Evolutionary conservation across 108 stramenopile genomes (phyloP).

Genomic region (Epithemia pelagica): DNA sequence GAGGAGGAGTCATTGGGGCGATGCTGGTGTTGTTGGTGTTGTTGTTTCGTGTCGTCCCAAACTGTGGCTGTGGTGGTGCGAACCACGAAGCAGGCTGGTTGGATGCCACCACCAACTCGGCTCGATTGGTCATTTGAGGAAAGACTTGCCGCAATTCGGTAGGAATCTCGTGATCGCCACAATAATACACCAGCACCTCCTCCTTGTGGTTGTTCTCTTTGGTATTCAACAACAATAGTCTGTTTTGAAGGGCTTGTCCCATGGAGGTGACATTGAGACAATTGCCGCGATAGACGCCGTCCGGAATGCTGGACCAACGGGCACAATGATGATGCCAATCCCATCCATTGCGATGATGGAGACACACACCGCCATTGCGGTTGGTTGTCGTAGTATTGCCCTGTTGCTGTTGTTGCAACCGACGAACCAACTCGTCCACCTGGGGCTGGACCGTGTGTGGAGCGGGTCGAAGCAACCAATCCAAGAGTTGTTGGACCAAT

Average conservation of each 20-base stretch:
- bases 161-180: constrained; percentile 10
- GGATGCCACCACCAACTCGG: too few relatives aligned
- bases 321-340: constrained; percentile 17
- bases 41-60: neutral
- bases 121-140: neutral
- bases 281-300: constrained; percentile 13
- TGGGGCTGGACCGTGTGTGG: too few relatives aligned
- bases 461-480: too few relatives aligned
- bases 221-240: neutral
- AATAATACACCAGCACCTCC: constrained; percentile 3
- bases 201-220: too few relatives aligned
- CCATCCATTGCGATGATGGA: constrained; percentile 12
- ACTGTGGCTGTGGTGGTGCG: too few relatives aligned
- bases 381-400: too few relatives aligned
- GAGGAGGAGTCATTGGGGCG: too few relatives aligned
- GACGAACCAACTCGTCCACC: too few relatives aligned
- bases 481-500: too few relatives aligned
- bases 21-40: neutral
- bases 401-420: too few relatives aligned
- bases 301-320: neutral
- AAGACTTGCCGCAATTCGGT: neutral
- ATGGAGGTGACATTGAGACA: neutral
- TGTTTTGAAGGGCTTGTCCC: too few relatives aligned
- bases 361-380: constrained; percentile 7
- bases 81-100: too few relatives aligned